Conservation (phyloP, 179 eudicot genomes). For the Nepenthes alata region DNA sequence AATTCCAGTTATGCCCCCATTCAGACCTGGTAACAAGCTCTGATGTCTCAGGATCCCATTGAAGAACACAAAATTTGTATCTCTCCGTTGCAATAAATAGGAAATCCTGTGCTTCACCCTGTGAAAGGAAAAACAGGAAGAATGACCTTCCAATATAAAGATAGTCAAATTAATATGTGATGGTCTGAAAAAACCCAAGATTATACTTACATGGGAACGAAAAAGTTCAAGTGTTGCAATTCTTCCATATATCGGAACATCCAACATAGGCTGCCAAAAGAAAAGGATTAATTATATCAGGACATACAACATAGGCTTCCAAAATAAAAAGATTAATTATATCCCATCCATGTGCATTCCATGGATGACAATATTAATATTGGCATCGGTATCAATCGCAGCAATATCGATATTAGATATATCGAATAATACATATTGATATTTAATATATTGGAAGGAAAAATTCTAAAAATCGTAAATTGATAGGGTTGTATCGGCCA, state of each 20-base stretch:
- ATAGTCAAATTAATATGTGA: not conserved
- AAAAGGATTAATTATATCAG: not conserved
- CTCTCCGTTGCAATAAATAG: slow-evolving; percentile 92
- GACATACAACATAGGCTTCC: too few species aligned
- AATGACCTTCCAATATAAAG: not conserved
- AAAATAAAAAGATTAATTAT: too few species aligned
- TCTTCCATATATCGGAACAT: slow-evolving; percentile 97
- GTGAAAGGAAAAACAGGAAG: slow-evolving; percentile 13
- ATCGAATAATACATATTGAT: too few species aligned
- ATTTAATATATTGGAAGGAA: too few species aligned
- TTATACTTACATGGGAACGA: slow-evolving; percentile 81
- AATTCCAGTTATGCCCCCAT: not conserved
- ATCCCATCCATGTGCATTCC: too few species aligned
- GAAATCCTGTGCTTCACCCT: slow-evolving; percentile 97
- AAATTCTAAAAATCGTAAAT: too few species aligned
- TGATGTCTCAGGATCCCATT: slow-evolving; percentile 81
- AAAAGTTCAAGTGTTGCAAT: slow-evolving; percentile 92
- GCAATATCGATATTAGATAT: too few species aligned
- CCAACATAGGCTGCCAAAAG: slow-evolving; percentile 75
- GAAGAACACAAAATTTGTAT: slow-evolving; percentile 93
- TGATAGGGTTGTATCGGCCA: too few species aligned
- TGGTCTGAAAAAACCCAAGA: not conserved
- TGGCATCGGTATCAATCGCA: too few species aligned
- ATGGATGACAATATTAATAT: too few species aligned
- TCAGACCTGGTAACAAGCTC: slow-evolving; percentile 87